Percentiles rank a stretch among this genome's conserved stretches.
phyloP scores from a whole-genome alignment of 768 basidiomycete species.

The Tulasnella sp. region DNA sequence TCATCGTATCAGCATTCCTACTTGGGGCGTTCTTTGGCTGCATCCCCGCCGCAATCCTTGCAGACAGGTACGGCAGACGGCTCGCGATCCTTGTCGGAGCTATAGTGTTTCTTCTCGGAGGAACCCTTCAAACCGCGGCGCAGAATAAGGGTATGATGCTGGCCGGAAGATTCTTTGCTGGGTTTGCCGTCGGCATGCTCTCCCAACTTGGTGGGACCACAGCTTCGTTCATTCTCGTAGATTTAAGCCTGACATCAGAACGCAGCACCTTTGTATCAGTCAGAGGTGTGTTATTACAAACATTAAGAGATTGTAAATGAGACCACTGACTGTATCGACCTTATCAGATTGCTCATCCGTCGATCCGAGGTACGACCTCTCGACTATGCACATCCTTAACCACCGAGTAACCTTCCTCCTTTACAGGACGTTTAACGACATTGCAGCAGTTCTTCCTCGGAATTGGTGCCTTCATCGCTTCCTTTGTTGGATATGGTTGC shows the following conservation, averaged over 20 bases:
- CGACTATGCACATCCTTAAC: too few species aligned
- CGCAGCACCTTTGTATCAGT: conserved; percentile 26
- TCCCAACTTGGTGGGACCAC: too few species aligned
- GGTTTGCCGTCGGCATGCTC: conserved; percentile 7
- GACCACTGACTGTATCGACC: too few species aligned
- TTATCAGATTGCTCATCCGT: conserved; percentile 21
- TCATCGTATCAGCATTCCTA: conserved; percentile 5
- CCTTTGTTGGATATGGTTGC: conserved; percentile 18
- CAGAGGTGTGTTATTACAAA: conserved; percentile 17
- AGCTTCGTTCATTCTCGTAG: too few species aligned
- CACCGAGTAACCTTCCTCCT: too few species aligned
- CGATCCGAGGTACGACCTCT: conserved; percentile 15
- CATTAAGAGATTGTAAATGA: too few species aligned
- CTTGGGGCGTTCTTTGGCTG: conserved; percentile 8
- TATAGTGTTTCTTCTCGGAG: conserved; percentile 8
- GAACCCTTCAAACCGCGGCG: conserved; percentile 8
- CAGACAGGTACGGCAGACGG: conserved; percentile 5
- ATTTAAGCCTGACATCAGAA: too few species aligned
- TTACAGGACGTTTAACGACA: conserved; percentile 18
- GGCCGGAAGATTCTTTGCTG: conserved; percentile 16
- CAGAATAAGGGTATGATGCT: conserved; percentile 4
- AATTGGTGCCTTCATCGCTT: conserved; percentile 24
- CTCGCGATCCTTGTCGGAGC: conserved; percentile 9
- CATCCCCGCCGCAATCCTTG: conserved; percentile 1
- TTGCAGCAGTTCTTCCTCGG: conserved; percentile 23